These are phyloP conservation scores for Streptanthus diversifolius DNA, from an alignment of 345 rosid species.

Conservation along the genomic window DNA sequence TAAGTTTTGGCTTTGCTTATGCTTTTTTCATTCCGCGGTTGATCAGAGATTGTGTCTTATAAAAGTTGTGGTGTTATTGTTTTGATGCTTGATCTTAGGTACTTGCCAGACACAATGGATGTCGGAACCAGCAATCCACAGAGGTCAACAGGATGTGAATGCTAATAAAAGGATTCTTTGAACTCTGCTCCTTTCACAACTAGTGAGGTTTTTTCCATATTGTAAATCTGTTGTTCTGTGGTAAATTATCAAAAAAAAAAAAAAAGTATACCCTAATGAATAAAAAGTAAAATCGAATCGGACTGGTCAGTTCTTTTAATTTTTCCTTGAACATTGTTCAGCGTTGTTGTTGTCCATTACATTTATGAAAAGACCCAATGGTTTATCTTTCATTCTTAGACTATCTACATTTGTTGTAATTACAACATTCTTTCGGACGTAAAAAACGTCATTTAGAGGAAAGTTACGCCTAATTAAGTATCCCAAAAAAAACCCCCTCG, in stretches of 20 bases:
- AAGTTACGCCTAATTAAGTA: no score
- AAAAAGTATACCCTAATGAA: neutral
- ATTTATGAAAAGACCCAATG: neutral
- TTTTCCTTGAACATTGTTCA: neutral
- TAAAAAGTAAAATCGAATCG: neutral
- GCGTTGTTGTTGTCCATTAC: neutral
- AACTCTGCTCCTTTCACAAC: neutral
- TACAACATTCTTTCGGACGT: no score
- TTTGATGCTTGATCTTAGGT: conserved; percentile 37
- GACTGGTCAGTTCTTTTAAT: conserved; percentile 8
- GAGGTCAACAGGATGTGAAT: conserved; percentile 61
- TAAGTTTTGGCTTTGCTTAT: conserved; percentile 37
- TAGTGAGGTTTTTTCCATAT: conserved; percentile 2
- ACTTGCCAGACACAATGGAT: conserved; percentile 74
- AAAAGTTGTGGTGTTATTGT: conserved; percentile 10
- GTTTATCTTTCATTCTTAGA: no score
- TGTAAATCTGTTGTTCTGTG: conserved; percentile 22
- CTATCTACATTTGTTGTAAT: no score
- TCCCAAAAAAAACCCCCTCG: no score
- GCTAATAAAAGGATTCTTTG: conserved; percentile 31
- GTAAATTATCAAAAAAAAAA: neutral
- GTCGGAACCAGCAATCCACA: conserved; percentile 54
- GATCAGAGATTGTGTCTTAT: neutral
- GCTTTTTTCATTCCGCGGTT: neutral
- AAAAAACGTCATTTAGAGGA: no score